A percentile compares a stretch with the other conserved stretches of the same genome.
Conservation (phyloP, 2,329 filamentous ascomycete genomes). For the Aspergillus thermomutatus region DNA sequence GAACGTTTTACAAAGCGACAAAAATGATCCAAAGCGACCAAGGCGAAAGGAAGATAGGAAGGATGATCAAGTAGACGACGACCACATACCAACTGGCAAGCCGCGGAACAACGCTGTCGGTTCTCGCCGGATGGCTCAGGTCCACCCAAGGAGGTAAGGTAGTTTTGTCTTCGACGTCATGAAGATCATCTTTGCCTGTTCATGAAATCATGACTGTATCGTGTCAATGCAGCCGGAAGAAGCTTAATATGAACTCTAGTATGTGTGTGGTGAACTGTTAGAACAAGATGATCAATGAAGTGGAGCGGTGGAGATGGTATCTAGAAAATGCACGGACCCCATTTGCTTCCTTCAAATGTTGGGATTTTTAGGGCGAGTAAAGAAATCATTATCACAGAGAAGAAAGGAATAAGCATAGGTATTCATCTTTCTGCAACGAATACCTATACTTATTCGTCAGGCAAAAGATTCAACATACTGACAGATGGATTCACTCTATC, state of each 20-base stretch:
- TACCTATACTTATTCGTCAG: no score
- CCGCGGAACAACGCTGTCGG: background rate
- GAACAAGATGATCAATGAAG: background rate
- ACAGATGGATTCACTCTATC: background rate
- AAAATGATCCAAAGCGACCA: background rate
- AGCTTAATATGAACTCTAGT: background rate
- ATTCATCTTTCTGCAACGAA: background rate
- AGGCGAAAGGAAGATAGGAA: background rate
- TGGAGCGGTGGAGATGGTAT: background rate
- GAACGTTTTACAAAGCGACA: background rate
- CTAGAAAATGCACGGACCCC: background rate
- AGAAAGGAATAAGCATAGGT: no score
- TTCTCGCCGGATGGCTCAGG: background rate
- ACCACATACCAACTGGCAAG: background rate
- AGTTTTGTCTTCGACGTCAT: background rate
- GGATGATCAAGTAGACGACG: background rate
- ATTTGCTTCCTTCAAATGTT: no score
- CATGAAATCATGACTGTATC: background rate
- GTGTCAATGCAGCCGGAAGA: background rate
- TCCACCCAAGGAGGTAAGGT: background rate
- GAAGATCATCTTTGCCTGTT: background rate
- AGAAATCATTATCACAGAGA: no score
- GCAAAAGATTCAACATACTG: no score
- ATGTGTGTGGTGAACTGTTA: background rate
- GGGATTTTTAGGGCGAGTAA: no score